A percentile compares a stretch with the other conserved stretches of the same genome.
phyloP scores from a whole-genome alignment of 148 eudicot species.

The Spergularia bocconei region DNA sequence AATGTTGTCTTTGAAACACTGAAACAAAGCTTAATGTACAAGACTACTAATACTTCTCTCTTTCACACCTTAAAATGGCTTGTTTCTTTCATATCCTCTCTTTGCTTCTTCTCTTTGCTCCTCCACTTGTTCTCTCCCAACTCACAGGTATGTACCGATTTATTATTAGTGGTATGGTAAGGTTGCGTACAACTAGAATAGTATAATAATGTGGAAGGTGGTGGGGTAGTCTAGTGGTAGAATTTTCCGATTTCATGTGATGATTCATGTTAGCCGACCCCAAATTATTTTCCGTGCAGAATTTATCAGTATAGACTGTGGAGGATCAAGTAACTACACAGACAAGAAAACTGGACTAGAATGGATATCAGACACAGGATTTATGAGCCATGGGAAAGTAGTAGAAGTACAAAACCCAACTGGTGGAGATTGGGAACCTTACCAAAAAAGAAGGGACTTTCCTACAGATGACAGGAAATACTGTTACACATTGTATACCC shows the following conservation, averaged over 20 bases:
- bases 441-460: conserved; percentile 64
- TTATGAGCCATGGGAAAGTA: conserved; percentile 50
- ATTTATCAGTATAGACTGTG: conserved; percentile 93
- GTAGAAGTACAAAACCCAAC: conserved; percentile 34
- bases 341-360: conserved; percentile 51
- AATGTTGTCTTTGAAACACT: conserved; percentile 18
- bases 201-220: neutral
- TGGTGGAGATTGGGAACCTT: conserved; percentile 43
- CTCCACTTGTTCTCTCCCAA: conserved; percentile 49
- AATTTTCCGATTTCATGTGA: neutral
- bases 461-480: conserved; percentile 67
- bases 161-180: too few species aligned
- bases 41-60: conserved; percentile 15
- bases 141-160: conserved; percentile 53
- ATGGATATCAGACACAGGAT: conserved; percentile 71
- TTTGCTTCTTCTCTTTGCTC: conserved; percentile 40
- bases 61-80: conserved; percentile 49
- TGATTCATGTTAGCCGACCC: neutral
- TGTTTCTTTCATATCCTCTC: conserved; percentile 28
- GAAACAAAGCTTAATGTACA: conserved; percentile 19
- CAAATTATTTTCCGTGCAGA: conserved; percentile 42
- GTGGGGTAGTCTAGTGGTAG: neutral
- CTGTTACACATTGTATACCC: conserved; percentile 66
- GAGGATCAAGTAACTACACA: conserved; percentile 67
- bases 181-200: neutral